Percentiles rank a stretch among this genome's conserved stretches.
Conservation (phyloP, 345 rosid species). For the Jatropha curcas region DNA sequence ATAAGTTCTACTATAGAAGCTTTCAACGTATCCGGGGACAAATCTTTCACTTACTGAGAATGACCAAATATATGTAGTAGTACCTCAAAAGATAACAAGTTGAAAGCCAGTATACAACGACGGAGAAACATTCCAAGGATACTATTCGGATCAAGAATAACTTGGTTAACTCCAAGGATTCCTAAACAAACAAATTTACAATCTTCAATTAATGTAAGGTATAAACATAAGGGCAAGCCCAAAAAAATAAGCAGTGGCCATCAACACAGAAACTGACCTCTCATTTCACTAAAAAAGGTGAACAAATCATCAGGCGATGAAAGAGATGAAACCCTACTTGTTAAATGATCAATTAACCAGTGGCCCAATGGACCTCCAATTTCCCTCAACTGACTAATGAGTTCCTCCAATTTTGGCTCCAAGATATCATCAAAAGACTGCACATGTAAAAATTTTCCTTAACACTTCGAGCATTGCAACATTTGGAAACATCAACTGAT, state of each 20-base stretch:
- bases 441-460: not conserved
- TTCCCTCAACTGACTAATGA: constrained; percentile 66
- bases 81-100: constrained; percentile 83
- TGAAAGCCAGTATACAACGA: constrained; percentile 83
- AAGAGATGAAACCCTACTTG: constrained; percentile 59
- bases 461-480: not conserved
- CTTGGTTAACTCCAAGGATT: constrained; percentile 75
- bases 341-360: constrained; percentile 70
- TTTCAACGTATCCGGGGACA: not conserved
- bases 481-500: not conserved
- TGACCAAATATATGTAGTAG: no score
- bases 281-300: constrained; percentile 72
- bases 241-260: not conserved
- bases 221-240: not conserved
- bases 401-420: constrained; percentile 81
- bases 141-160: constrained; percentile 80
- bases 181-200: constrained; percentile 39
- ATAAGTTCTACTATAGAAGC: no score
- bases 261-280: constrained; percentile 51
- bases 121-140: constrained; percentile 86
- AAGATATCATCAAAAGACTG: constrained; percentile 78
- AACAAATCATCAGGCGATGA: constrained; percentile 79
- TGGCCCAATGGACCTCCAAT: constrained; percentile 58
- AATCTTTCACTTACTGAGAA: not conserved
- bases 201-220: not conserved